Evolutionary conservation across 2,329 filamentous ascomycete genomes (phyloP).

Genomic region (Sporothrix pseudoabietina): DNA sequence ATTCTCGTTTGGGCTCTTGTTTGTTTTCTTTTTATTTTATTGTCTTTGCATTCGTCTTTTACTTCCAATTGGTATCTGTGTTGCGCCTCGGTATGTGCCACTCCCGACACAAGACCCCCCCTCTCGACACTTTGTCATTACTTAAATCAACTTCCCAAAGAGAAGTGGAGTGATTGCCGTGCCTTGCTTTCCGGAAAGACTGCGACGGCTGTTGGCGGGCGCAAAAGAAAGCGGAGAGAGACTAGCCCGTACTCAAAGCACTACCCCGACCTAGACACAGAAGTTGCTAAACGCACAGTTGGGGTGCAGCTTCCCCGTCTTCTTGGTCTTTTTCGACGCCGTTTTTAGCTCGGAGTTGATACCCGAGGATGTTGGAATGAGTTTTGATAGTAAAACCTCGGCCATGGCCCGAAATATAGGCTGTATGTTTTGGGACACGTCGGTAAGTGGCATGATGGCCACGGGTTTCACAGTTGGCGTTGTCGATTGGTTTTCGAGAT

Average conservation of each 20-base stretch:
- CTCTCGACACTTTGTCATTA: neutral
- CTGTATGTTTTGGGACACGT: neutral
- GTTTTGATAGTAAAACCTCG: neutral
- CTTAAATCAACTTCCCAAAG: neutral
- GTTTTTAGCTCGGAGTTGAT: constrained; percentile 3
- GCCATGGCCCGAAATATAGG: neutral
- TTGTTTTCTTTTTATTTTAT: neutral
- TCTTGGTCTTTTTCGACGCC: neutral
- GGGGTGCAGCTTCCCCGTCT: neutral
- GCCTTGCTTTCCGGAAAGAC: neutral
- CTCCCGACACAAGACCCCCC: neutral
- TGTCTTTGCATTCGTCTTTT: neutral
- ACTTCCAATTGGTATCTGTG: neutral
- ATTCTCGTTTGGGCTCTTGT: neutral
- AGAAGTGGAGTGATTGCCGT: neutral
- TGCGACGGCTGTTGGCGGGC: neutral
- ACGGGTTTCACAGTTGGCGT: neutral
- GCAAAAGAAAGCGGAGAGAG: neutral
- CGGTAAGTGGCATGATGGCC: neutral
- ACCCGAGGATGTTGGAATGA: neutral
- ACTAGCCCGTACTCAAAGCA: too few species aligned
- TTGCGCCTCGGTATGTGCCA: neutral
- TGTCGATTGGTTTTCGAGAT: too few species aligned
- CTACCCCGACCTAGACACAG: neutral
- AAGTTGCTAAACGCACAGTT: neutral